Evolutionary conservation across 108 stramenopile genomes (phyloP).

Genomic region (Pseudonitzschia pungens): DNA sequence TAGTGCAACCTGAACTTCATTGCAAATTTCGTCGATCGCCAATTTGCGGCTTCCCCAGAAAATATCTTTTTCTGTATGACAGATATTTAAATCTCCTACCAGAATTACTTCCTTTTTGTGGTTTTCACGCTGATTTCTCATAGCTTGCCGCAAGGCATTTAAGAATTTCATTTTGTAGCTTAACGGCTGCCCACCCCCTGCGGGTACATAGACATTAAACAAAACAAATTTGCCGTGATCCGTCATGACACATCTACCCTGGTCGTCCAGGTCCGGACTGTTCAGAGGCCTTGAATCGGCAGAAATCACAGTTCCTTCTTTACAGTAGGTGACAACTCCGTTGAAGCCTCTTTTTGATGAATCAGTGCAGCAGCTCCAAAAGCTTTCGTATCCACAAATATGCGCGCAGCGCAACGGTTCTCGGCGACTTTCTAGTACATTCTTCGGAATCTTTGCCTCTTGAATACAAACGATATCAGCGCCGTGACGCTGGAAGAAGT

Average conservation of each 20-base stretch:
- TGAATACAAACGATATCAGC: constrained; percentile 87
- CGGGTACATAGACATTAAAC: constrained; percentile 94
- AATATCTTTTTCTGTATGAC: constrained; percentile 54
- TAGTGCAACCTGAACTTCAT: constrained; percentile 21
- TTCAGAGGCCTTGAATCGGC: constrained; percentile 63
- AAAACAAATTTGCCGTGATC: constrained; percentile 86
- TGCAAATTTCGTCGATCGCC: constrained; percentile 55
- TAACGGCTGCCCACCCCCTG: constrained; percentile 51
- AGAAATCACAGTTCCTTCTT: constrained; percentile 37
- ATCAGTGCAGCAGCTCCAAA: constrained; percentile 81
- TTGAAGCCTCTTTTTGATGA: constrained; percentile 70
- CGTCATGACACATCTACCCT: constrained; percentile 89
- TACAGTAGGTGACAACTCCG: constrained; percentile 88
- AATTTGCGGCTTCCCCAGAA: constrained; percentile 66
- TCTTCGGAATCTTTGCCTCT: constrained; percentile 84
- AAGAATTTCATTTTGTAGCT: constrained; percentile 82
- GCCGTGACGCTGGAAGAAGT: constrained; percentile 58
- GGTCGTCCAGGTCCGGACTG: constrained; percentile 68
- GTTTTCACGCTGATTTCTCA: constrained; percentile 54
- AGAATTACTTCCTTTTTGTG: constrained; percentile 71
- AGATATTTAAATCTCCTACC: constrained; percentile 88
- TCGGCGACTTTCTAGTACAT: constrained; percentile 57
- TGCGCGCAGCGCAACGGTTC: constrained; percentile 65
- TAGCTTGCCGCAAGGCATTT: constrained; percentile 69
- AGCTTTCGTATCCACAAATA: constrained; percentile 72